Base-by-base conservation (phyloP, 2,329 filamentous ascomycete species). In the Phialocephala subalpina region DNA sequence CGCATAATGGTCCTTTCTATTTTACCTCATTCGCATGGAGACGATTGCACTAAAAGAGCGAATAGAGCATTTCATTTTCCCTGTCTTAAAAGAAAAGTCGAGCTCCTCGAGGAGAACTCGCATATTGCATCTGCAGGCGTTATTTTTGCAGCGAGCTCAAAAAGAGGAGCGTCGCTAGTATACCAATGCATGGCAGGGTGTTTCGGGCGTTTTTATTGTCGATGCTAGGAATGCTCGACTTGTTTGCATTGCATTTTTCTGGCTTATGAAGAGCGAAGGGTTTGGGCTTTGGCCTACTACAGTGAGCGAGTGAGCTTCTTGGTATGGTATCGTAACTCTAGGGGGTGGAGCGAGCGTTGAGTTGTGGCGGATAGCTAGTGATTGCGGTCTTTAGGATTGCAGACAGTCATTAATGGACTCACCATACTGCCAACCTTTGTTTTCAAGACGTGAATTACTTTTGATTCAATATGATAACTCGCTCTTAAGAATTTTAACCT, bases 111-210 rank as follows among this genome's bases (percentile, higher is more conserved):
- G 67, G 53, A 64, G 65, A 33, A 53, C 53, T 71, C 67, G 67
- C 67, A 29, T 42, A 60, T 63, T 63, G 69, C 67, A 71, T 71
- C 12, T 56, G 18, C 36, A 58, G 69, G 70, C 70, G 70, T 73
- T 72, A 47, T 69, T 67, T 56, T 59, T 65, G 55, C 59, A 69
- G 70, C 70, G 70, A 57, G 35, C 61, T 66, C 63, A 57, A 27
- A 27, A 53, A 61, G 47, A 62, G 64, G 60, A 66, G 61, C n/a
- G 58, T 49, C 60, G 66, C 66, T 69, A 56, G 62, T 71, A 70
- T 73, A 71, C 67, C 67, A 71, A 69, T 67, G 69, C 69, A 72
- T 73, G 62, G 35, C 63, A 49, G 22, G 70, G 70, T 62, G 70
- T 73, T 73, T 66, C 40, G 62, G 70, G 55, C n/a, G 29, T 58